Conservation (phyloP, 139 green algal genomes). For the Chlamydomonas incerta region DNA sequence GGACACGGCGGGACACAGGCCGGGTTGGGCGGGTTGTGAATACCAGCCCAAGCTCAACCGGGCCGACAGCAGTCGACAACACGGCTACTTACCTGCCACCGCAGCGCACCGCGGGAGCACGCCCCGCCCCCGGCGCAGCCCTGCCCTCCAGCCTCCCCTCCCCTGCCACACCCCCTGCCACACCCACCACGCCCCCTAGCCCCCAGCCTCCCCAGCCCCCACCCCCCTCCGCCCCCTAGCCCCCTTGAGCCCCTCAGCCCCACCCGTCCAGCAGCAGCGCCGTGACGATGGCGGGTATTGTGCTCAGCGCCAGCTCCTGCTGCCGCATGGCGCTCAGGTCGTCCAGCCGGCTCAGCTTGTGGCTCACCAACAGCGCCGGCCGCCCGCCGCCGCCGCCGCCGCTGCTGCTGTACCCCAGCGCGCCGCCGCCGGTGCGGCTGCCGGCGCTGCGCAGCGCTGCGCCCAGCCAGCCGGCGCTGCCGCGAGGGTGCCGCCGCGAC, state of each 20-base stretch:
- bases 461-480: too few relatives aligned
- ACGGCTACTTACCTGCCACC: too few relatives aligned
- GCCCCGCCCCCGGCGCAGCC: too few relatives aligned
- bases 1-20: background rate
- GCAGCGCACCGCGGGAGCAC: too few relatives aligned
- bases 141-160: background rate
- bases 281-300: slow-evolving; percentile 25
- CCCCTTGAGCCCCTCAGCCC: background rate
- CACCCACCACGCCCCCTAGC: background rate
- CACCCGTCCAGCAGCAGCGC: slow-evolving; percentile 38
- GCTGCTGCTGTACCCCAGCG: background rate
- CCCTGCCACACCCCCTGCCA: slow-evolving; percentile 4
- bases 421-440: too few relatives aligned
- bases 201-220: too few relatives aligned
- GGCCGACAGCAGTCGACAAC: too few relatives aligned
- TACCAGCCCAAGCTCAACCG: too few relatives aligned
- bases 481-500: too few relatives aligned
- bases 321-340: slow-evolving; percentile 20
- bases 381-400: background rate
- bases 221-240: too few relatives aligned
- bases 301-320: slow-evolving; percentile 29
- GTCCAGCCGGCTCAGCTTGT: slow-evolving; percentile 17
- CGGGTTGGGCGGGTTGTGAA: too few relatives aligned
- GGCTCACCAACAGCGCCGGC: background rate
- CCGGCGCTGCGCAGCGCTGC: too few relatives aligned